phyloP scores from a whole-genome alignment of 805 yeast species.

The Scheffersomyces amazonensis region DNA sequence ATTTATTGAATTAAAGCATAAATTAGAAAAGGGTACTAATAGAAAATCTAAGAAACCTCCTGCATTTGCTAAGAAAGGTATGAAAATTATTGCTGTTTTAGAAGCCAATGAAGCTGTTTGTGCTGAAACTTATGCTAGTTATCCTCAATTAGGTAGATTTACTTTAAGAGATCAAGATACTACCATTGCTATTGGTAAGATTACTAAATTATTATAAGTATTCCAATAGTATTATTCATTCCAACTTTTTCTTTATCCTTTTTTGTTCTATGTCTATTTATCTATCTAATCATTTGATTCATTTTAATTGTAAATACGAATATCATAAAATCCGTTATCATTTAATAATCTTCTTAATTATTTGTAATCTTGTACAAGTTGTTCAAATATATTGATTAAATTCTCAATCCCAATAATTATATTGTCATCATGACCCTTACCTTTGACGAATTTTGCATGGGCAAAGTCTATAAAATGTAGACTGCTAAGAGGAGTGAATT shows the following conservation, averaged over 20 bases:
- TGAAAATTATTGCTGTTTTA: conserved; percentile 92
- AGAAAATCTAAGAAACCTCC: conserved; percentile 96
- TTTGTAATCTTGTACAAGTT: conserved; percentile 10
- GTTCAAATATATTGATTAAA: conserved; percentile 45
- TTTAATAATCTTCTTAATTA: not conserved
- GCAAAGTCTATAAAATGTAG: conserved; percentile 86
- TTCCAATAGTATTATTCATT: too few relatives aligned
- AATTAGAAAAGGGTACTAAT: conserved; percentile 94
- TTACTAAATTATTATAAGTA: conserved; percentile 75
- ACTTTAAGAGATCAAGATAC: conserved; percentile 98
- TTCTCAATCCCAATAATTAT: conserved; percentile 67
- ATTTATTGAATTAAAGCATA: conserved; percentile 79
- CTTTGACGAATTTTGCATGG: conserved; percentile 66
- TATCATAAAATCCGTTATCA: too few relatives aligned
- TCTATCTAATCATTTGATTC: too few relatives aligned
- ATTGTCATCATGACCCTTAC: conserved; percentile 70
- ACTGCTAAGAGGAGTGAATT: conserved; percentile 45
- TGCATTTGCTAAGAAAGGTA: conserved; percentile 97
- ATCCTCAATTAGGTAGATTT: conserved; percentile 96
- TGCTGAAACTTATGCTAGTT: conserved; percentile 87
- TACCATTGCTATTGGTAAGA: conserved; percentile 98
- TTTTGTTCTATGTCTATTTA: not conserved
- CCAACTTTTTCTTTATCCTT: not conserved
- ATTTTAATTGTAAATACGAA: not conserved
- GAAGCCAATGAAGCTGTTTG: conserved; percentile 88